Evolutionary conservation across 345 rosid genomes (phyloP).

Genomic region (Pseudoturritis turrita): DNA sequence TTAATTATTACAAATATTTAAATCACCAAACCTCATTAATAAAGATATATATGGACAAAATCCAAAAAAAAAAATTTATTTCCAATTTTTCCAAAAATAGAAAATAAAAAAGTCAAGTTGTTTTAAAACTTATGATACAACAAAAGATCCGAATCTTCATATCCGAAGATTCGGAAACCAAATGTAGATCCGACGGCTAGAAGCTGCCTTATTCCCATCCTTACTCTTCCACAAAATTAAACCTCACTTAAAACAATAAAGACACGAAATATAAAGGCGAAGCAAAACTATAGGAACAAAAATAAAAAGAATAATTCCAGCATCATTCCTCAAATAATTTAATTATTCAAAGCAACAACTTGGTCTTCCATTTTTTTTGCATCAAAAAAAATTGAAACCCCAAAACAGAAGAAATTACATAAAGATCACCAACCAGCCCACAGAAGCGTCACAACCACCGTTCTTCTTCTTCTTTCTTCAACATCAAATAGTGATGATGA

Average conservation of each 20-base stretch:
- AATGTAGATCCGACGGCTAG: slow-evolving; percentile 52
- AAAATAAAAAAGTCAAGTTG: slow-evolving; percentile 1
- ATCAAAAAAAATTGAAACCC: background rate
- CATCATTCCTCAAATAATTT: slow-evolving; percentile 29
- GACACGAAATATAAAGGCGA: slow-evolving; percentile 20
- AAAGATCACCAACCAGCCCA: slow-evolving; percentile 23
- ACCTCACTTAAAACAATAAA: slow-evolving; percentile 10
- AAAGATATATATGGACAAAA: too few relatives aligned
- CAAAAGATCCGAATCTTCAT: slow-evolving; percentile 73
- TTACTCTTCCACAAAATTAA: slow-evolving; percentile 30
- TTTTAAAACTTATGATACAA: background rate
- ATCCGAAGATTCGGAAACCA: slow-evolving; percentile 60
- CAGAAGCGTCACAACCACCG: slow-evolving; percentile 11
- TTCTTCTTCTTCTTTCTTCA: background rate
- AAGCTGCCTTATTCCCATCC: slow-evolving; percentile 1
- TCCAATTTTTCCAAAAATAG: too few relatives aligned
- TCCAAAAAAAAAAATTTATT: too few relatives aligned
- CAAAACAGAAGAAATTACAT: background rate
- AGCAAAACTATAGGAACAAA: slow-evolving; percentile 20
- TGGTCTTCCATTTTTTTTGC: slow-evolving; percentile 15
- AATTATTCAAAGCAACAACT: slow-evolving; percentile 1
- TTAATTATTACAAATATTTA: too few relatives aligned
- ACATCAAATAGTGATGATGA: slow-evolving; percentile 28
- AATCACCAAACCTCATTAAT: too few relatives aligned
- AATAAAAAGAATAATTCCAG: slow-evolving; percentile 28